Evolutionary conservation across 208 protist species (phyloP).

Genomic region (Leishmania amazonensis): DNA sequence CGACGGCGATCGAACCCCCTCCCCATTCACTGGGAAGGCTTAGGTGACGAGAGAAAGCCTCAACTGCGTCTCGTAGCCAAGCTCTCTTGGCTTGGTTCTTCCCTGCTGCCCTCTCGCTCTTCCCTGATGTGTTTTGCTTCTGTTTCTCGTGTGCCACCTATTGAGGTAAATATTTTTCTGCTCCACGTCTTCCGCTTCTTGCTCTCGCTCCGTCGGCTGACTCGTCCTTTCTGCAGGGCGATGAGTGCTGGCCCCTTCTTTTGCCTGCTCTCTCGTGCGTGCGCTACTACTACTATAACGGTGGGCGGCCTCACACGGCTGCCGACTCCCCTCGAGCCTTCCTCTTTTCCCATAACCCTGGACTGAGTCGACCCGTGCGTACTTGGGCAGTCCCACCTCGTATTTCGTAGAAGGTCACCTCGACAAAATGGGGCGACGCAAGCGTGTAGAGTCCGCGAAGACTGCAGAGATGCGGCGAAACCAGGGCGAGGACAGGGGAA

Average conservation of each 20-base stretch:
- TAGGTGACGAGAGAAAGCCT: neutral
- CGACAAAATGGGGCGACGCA: conserved; percentile 17
- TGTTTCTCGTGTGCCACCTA: neutral
- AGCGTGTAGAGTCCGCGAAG: neutral
- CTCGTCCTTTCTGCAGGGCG: neutral
- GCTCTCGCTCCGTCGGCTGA: neutral
- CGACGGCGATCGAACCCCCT: neutral
- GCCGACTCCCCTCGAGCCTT: neutral
- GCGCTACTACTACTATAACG: neutral
- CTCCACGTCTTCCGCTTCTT: neutral
- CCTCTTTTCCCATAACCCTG: conserved; percentile 12
- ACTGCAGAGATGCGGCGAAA: neutral
- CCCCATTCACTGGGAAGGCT: neutral
- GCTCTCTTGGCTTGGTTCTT: neutral
- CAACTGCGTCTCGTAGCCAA: neutral
- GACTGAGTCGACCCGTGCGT: neutral
- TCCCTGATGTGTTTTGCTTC: neutral
- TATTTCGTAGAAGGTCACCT: neutral
- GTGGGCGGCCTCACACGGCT: neutral
- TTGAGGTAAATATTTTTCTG: neutral
- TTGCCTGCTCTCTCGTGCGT: neutral
- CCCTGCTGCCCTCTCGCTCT: neutral
- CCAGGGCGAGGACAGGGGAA: neutral
- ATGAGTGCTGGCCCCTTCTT: neutral
- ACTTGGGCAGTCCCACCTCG: too few relatives aligned